These are phyloP conservation scores for Ceratocystis destructans DNA, from an alignment of 2,329 filamentous ascomycete species.

Conservation along the genomic window DNA sequence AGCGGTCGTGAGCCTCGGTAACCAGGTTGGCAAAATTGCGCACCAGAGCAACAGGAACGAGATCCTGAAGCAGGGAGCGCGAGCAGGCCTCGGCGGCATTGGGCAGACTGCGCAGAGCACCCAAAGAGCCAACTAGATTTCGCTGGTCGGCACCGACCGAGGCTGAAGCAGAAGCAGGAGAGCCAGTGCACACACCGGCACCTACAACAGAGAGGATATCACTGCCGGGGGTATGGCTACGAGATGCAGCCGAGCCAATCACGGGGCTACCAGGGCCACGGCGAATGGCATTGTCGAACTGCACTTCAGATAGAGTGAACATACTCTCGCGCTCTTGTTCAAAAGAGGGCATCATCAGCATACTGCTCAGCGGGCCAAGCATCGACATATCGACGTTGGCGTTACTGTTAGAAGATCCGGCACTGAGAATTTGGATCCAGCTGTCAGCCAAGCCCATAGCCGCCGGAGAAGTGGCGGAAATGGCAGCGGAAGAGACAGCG, in stretches of 20 bases:
- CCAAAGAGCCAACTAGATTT: constrained; percentile 32
- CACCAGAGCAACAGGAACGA: constrained; percentile 83
- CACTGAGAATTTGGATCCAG: constrained; percentile 22
- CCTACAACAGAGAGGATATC: neutral
- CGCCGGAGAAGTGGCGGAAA: constrained; percentile 11
- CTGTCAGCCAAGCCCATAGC: constrained; percentile 24
- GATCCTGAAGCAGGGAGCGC: constrained; percentile 82
- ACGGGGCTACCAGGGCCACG: constrained; percentile 49
- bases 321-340: constrained; percentile 79
- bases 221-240: neutral
- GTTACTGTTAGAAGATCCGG: neutral
- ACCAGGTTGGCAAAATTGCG: constrained; percentile 87
- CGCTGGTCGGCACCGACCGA: constrained; percentile 9
- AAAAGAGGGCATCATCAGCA: constrained; percentile 60
- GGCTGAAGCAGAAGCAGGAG: neutral
- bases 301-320: constrained; percentile 71
- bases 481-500: neutral
- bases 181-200: constrained; percentile 26
- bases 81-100: constrained; percentile 86
- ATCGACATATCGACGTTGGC: constrained; percentile 40
- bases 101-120: constrained; percentile 56
- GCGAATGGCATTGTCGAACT: constrained; percentile 49
- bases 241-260: constrained; percentile 37
- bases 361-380: constrained; percentile 53
- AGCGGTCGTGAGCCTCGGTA: constrained; percentile 46